Base-by-base conservation (phyloP, 768 basidiomycete species). In the Collybiopsis luxurians region DNA sequence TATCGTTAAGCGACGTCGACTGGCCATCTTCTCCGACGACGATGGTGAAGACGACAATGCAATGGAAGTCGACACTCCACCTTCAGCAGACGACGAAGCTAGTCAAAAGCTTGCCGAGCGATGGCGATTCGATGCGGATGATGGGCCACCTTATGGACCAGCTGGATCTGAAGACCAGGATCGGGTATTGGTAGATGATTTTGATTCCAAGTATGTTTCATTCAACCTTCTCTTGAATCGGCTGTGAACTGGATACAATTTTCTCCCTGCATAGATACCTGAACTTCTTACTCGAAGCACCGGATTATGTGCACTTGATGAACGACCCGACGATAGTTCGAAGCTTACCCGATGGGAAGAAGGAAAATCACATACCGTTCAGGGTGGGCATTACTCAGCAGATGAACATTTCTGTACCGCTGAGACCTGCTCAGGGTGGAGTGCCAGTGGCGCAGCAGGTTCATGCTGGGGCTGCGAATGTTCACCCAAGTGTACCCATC, bases 71-170 rank as follows among this genome's bases (percentile, higher is more conserved):
- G 57, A 36, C 0, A 60, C 61, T 2, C 67, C 64, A 3, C 67
- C 61, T 4, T 68, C 71, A 12, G 66, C 66, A 27, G 71, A 71
- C 13, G 73, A 77, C 44, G 82, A 86, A 52, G 51, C 59, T 6
- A 74, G 75, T 6, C 66, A 68, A 55, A 71, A 75, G 43, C 56
- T 86, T 2, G 71, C 75, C 40, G 84, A 86, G 59, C 80, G 79
- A 36, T 92, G 89, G 89, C 74, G 76, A 53, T 91, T 81, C 59
- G 90, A 92, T 61, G 64, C 71, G 6, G 88, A 91, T 55, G 87
- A 90, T 59, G 69, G 63, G 5, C 83, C 85, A 13, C 68, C 79
- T 0, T 70, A 78, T 57, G 84, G 79, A 4, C 78, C 82, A 2
- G 78, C 79, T 46, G 86, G 87, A 11, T 58, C 78, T 4, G 89